These are phyloP conservation scores for Diaporthe nobilis DNA, from an alignment of 2,329 filamentous ascomycete genomes.

Conservation along the genomic window DNA sequence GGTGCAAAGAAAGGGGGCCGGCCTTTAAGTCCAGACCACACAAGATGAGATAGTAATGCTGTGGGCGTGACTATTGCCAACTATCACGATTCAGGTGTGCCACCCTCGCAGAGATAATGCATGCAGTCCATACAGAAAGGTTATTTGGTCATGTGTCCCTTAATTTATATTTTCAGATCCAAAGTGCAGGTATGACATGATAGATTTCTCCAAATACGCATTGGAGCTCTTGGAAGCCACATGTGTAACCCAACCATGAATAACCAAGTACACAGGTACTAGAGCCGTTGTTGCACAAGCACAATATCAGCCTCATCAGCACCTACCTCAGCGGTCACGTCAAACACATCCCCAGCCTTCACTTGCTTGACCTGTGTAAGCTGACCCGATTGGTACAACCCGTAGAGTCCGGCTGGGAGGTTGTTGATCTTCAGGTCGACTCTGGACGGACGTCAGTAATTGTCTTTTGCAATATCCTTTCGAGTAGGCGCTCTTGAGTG, in stretches of 20 bases:
- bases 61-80: neutral
- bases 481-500: too few species aligned
- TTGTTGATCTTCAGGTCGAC: slow-evolving; percentile 13
- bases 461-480: neutral
- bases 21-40: slow-evolving; percentile 1
- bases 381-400: slow-evolving; percentile 16
- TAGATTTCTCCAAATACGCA: neutral
- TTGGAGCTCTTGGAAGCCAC: neutral
- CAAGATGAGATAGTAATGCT: neutral
- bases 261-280: neutral
- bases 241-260: neutral
- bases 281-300: neutral
- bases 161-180: neutral
- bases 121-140: neutral
- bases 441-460: slow-evolving; percentile 4
- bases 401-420: slow-evolving; percentile 27
- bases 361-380: slow-evolving; percentile 7
- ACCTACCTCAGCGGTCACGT: slow-evolving; percentile 2
- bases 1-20: slow-evolving; percentile 19
- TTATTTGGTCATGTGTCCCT: neutral
- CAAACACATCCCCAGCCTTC: neutral
- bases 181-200: neutral
- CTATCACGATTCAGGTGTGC: slow-evolving; percentile 21
- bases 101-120: neutral
- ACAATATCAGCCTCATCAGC: slow-evolving; percentile 29